Conservation (phyloP, 768 basidiomycete species). For the Rickenella mellea region DNA sequence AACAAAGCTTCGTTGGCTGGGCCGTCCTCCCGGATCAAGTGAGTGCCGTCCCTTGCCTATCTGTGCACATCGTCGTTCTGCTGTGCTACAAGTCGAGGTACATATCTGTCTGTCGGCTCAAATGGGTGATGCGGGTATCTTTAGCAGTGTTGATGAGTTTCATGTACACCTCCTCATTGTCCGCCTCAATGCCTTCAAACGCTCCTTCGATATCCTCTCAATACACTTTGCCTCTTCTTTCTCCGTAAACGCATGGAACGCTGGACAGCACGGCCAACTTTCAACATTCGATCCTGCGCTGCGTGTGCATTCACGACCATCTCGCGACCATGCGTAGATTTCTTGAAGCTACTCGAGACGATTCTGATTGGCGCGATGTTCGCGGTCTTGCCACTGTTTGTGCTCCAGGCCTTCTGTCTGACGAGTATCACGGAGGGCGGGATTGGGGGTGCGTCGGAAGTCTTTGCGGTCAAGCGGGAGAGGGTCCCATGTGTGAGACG, state of each 20-base stretch:
- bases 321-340: conserved; percentile 79
- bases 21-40: conserved; percentile 57
- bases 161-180: conserved; percentile 99
- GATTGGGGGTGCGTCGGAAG: conserved; percentile 82
- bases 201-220: conserved; percentile 92
- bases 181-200: conserved; percentile 92
- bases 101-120: conserved; percentile 85
- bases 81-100: conserved; percentile 90
- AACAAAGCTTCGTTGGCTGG: conserved; percentile 84
- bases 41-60: conserved; percentile 24
- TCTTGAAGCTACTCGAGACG: conserved; percentile 88
- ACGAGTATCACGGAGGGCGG: conserved; percentile 80
- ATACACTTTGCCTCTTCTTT: conserved; percentile 98
- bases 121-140: conserved; percentile 96
- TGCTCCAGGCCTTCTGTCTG: conserved; percentile 84
- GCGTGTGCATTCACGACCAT: conserved; percentile 52
- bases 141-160: conserved; percentile 98
- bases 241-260: conserved; percentile 86
- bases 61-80: conserved; percentile 56
- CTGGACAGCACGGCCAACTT: conserved; percentile 70
- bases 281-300: conserved; percentile 41
- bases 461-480: conserved; percentile 87
- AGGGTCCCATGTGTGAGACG: conserved; percentile 80
- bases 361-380: conserved; percentile 90
- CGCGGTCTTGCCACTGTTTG: conserved; percentile 85